Evolutionary conservation across 768 basidiomycete species (phyloP), one percentile per base, ranked within the genome.

Genomic region (Dentipellis sp.): DNA sequence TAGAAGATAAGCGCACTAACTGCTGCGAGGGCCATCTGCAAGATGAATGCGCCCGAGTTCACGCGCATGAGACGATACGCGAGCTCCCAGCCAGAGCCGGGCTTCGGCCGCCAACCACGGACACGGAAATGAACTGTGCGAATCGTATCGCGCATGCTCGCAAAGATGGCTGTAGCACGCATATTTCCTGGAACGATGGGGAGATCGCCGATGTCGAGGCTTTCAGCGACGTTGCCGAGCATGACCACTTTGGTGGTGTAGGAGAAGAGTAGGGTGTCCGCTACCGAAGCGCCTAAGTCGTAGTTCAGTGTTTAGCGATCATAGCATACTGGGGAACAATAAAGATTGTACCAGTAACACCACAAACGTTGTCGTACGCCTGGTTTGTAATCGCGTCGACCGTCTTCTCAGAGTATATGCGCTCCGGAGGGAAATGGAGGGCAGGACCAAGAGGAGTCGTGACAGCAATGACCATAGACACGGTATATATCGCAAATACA

Each of bases 191-290:
- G 81, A 9, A 94, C 78, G 54, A 94, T 83, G 5, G 93, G 94
- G 34, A 97, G 73, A 66, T 97, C 92, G 58, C 84, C 91, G 19
- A 92, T 90, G 61, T 95, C 89, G 48, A 95, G 78, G 56, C 80
- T 85, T 55, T 79, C 76, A 1, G 86, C 75, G 2, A 74, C 75
- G 69, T 91, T 82, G 2, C 91, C 93, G 42, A 93, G 82, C 80
- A 84, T 83, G 55, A 94, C 82, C 12, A 97, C 89, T 58, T 86
- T 84, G 1, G 91, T 94, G 38, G 88, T 91, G 67, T 92, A 94
- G 14, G 83, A 83, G 69, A 97, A 97, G n/a, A 93, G 70, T 5
- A 97, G 69, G 52, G 74, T 71, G 55, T 78, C 80, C 75, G 78
- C 81, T 0, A 78, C 71, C 4, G 83, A 84, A 21, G 82, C 75